Percentiles rank a stretch among this genome's conserved stretches.
phyloP scores from a whole-genome alignment of 2,329 filamentous ascomycete species.

The Amesomyces nigricolor region DNA sequence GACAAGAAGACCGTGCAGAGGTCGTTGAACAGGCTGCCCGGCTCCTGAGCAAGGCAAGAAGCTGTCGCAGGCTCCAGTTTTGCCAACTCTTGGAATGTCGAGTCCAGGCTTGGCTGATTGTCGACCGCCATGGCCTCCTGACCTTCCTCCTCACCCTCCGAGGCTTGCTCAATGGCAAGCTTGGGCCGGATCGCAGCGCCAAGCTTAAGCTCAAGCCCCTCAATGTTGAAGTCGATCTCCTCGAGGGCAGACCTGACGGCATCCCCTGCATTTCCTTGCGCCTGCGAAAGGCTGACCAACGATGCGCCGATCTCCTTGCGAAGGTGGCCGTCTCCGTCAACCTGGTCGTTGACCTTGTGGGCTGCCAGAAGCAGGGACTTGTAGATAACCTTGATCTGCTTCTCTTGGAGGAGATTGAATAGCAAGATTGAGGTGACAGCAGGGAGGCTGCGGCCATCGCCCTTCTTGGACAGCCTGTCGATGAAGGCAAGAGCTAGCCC shows the following conservation, averaged over 20 bases:
- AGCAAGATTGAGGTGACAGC: constrained; percentile 58
- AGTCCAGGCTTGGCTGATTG: constrained; percentile 36
- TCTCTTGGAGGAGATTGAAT: constrained; percentile 54
- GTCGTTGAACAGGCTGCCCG: constrained; percentile 51
- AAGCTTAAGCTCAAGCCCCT: constrained; percentile 68
- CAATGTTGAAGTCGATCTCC: constrained; percentile 64
- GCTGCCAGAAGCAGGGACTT: constrained; percentile 59
- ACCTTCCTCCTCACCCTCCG: constrained; percentile 46
- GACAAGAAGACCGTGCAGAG: constrained; percentile 55
- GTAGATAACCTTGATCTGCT: constrained; percentile 59
- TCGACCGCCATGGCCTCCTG: constrained; percentile 28
- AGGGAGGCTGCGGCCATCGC: constrained; percentile 50
- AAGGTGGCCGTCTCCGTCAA: constrained; percentile 49
- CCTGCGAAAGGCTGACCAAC: constrained; percentile 61
- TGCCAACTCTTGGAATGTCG: constrained; percentile 37
- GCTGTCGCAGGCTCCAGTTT: constrained; percentile 28
- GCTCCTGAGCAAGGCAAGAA: constrained; percentile 48
- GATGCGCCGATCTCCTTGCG: constrained; percentile 60
- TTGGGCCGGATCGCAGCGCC: constrained; percentile 61
- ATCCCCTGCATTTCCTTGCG: constrained; percentile 51
- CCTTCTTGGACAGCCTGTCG: constrained; percentile 55
- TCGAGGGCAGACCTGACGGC: constrained; percentile 63
- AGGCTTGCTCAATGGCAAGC: constrained; percentile 43
- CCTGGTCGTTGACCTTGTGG: constrained; percentile 50
- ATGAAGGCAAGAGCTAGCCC: constrained; percentile 64